These are phyloP conservation scores for Eucalyptus fibrosa DNA, from an alignment of 345 rosid species.

Conservation along the genomic window DNA sequence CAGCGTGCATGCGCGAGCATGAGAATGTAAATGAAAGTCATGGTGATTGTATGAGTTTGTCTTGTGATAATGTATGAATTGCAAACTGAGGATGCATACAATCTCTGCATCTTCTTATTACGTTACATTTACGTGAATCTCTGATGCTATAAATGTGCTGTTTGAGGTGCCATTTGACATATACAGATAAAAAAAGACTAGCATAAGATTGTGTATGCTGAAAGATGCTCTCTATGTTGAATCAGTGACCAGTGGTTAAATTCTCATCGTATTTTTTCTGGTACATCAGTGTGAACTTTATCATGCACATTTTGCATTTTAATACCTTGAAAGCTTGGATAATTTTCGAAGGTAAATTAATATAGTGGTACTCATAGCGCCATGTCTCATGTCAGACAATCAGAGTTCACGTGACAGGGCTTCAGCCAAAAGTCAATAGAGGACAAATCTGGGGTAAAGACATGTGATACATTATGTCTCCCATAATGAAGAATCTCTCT, in stretches of 20 bases:
- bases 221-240: background rate
- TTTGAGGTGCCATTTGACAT: background rate
- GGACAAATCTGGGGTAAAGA: background rate
- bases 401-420: background rate
- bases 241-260: background rate
- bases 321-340: background rate
- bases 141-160: background rate
- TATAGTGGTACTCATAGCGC: background rate
- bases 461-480: background rate
- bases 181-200: background rate
- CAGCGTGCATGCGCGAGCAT: fast-evolving
- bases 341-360: background rate
- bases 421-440: background rate
- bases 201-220: background rate
- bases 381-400: background rate
- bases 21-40: background rate
- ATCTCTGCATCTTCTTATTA: background rate
- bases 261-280: background rate
- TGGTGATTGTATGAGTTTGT: background rate
- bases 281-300: background rate
- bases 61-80: background rate
- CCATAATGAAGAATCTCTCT: background rate
- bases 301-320: background rate
- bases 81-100: background rate
- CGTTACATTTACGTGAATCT: background rate